Conservation (phyloP, 106 monocot genomes). For the Xerophyta viscosa region DNA sequence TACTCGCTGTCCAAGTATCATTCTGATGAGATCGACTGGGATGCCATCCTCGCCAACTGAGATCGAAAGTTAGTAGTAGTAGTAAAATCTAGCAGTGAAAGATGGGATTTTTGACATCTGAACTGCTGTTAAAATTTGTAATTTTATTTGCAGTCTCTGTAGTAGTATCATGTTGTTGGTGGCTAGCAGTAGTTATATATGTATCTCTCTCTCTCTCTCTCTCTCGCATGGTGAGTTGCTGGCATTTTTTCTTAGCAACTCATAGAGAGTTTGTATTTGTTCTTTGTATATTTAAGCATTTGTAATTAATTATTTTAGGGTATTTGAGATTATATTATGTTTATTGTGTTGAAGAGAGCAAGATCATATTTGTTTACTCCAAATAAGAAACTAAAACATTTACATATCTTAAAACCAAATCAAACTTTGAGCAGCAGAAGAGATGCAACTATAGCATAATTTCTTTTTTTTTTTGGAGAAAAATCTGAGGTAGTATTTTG, state of each 20-base stretch:
- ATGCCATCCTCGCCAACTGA: constrained; percentile 24
- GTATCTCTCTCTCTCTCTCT: too few species aligned
- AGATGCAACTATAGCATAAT: too few species aligned
- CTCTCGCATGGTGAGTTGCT: constrained; percentile 27
- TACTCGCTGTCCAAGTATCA: constrained; percentile 34
- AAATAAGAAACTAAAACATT: too few species aligned
- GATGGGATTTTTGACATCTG: constrained; percentile 39
- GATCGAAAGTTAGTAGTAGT: background rate
- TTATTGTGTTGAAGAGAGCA: too few species aligned
- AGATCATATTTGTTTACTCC: too few species aligned
- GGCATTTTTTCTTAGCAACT: constrained; percentile 25
- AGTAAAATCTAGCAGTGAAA: constrained; percentile 16
- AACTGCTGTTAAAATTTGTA: background rate
- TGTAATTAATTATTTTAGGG: too few species aligned
- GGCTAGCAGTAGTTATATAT: background rate
- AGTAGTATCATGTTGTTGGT: background rate
- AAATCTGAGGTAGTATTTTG: too few species aligned
- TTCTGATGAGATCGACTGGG: constrained; percentile 53
- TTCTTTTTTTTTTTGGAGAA: too few species aligned
- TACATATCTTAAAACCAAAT: too few species aligned
- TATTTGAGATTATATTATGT: too few species aligned
- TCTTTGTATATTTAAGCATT: background rate
- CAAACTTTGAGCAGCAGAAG: too few species aligned
- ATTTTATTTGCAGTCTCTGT: too few species aligned
- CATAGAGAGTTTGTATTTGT: background rate